Base-by-base conservation (phyloP, 441 rosid species). In the Pelargonium australe region DNA sequence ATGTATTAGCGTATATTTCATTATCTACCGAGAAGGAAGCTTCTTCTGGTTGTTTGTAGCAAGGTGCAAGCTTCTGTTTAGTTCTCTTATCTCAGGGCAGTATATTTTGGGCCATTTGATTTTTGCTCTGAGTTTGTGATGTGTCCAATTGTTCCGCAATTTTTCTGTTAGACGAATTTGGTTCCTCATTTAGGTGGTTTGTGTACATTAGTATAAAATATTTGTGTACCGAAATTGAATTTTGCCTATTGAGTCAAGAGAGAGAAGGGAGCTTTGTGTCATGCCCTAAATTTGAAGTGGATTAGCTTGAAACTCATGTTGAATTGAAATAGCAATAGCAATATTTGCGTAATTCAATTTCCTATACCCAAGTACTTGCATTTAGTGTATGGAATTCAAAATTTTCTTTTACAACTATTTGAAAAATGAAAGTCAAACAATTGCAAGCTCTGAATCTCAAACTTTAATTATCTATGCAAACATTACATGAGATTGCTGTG, bases 171-270 rank as follows among this genome's bases (percentile, higher is more conserved):
- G 62, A 17, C 60, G 65, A 49, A 63, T 49, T 20, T 31, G 34
- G 57, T 63, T 43, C 45, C 31, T 43, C 63, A 37, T 75, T 63
- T 37, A 63, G 62, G 17, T 34, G 40, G 58, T 66, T 74, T 47
- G 45, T 58, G 60, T 60, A 60, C 34, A 60, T 60, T 51, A 51
- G 17, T 51, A 51, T 11, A 14, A n/a, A 51, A 51, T 4, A 4
- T 44, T 28, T 0, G 3, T 28, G 69, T 69, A 70, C 77, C 80
- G 75, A 77, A 79, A 75, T 75, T 66, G 79, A 75, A 77, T 75
- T 80, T 84, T 82, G 77, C 73, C 75, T 68, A 13, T 2, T 0
- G 74, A 72, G 80, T 72, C 17, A 63, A 67, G 69, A 11, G 37
- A 11, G 37, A 64, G 72, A 71, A 66, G 49, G 72, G 69, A 40